Evolutionary conservation across 352 stramenopile species (phyloP).

Genomic region (Globisporangium lucens): DNA sequence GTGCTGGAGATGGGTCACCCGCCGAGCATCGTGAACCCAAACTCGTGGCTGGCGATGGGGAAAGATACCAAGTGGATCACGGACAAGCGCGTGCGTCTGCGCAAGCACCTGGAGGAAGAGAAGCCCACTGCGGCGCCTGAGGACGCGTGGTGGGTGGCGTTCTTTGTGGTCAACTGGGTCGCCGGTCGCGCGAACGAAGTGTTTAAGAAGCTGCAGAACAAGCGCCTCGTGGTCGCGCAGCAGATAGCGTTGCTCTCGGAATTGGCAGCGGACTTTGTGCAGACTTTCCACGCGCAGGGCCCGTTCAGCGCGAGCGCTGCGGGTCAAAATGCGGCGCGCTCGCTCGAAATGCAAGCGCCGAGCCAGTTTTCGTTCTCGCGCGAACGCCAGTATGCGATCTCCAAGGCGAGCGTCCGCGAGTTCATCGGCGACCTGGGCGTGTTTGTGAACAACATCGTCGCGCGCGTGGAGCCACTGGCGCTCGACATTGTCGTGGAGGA

Average conservation of each 20-base stretch:
- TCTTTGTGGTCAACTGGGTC: conserved; percentile 52
- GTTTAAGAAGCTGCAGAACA: conserved; percentile 31
- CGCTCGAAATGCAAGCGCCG: neutral
- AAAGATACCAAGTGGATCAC: conserved; percentile 51
- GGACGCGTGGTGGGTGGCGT: conserved; percentile 58
- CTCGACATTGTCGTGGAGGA: conserved; percentile 30
- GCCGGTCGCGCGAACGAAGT: conserved; percentile 33
- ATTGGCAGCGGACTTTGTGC: conserved; percentile 26
- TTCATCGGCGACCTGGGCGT: conserved; percentile 45
- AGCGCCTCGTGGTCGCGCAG: conserved; percentile 15
- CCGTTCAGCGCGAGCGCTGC: conserved; percentile 4
- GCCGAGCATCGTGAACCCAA: conserved; percentile 17
- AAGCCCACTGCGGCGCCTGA: conserved; percentile 22
- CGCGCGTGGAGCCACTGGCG: conserved; percentile 18
- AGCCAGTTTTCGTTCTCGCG: conserved; percentile 16
- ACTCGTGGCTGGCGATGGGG: conserved; percentile 31
- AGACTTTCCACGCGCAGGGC: conserved; percentile 35
- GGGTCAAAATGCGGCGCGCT: conserved; percentile 2
- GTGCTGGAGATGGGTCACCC: conserved; percentile 27
- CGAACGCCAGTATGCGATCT: conserved; percentile 29
- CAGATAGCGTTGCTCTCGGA: conserved; percentile 23
- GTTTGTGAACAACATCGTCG: conserved; percentile 33
- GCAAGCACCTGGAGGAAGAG: conserved; percentile 34
- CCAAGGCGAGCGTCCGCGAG: conserved; percentile 29
- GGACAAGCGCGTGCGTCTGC: conserved; percentile 47